Base-by-base conservation (phyloP, 2,329 filamentous ascomycete species). In the Dactylonectria estremocensis region DNA sequence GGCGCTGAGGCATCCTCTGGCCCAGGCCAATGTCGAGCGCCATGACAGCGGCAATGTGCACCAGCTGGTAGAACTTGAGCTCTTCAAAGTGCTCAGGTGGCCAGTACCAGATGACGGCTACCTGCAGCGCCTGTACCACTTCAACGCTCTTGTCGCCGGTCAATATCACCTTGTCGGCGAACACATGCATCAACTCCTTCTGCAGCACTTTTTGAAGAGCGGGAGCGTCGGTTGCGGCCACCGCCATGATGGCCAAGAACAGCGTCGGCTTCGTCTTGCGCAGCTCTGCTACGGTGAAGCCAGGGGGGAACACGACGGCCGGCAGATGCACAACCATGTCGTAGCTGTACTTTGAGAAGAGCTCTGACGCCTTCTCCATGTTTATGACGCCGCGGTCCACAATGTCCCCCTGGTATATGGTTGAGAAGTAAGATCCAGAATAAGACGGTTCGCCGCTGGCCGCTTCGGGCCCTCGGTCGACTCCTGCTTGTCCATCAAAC, bases 31-130 rank as follows among this genome's bases (percentile, higher is more conserved):
- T 87, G 73, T 97, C 94, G 61, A 97, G 90, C 28, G 92, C 92
- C 91, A 97, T 93, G 73, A 94, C 88, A 54, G 91, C 91, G 2
- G 93, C 92, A 76, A 94, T 90, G 78, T 97, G 93, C 52, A 94
- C 90, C 71, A 96, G 87, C 82, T 95, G 93, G 81, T 96, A 97
- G 79, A 96, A 97, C 77, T 96, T 96, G 76, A 95, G 89, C 81
- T 96, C 92, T 76, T 97, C 93, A 66, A 93, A 93, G 74, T 93
- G 88, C 72, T 95, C 91, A 0, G 94, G 94, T 16, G 94, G 93
- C 78, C 90, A 91, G 79, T 97, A 97, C 93, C 94, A 97, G 20
- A 95, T 88, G n/a, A 91, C 90, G 7, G 90, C 86, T 3, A 97
- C 84, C 65, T 93, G 87, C 46, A 97, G 83, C 2, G 93, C 89